Base-by-base conservation (phyloP, 495 filamentous ascomycete species). In the Talaromyces thailandensis region DNA sequence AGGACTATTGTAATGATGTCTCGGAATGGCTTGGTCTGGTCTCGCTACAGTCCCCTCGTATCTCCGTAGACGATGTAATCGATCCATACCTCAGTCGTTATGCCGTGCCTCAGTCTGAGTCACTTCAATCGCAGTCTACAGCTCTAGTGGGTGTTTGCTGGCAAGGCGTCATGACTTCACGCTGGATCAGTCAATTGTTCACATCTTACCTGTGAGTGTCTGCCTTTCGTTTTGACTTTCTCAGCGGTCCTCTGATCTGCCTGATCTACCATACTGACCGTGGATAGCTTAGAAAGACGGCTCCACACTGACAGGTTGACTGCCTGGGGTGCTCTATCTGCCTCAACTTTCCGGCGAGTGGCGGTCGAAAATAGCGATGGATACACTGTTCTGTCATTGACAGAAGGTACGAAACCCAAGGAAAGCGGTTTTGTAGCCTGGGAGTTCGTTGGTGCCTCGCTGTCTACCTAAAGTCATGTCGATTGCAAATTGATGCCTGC, bases 31-130 rank as follows among this genome's bases (percentile, higher is more conserved):
- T 97, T 2, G 87, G 87, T 25, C 77, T 98, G 59, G 75, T 89
- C 11, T 79, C 83, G 12, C 81, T 93, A 2, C 70, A 80, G 14
- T 95, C 92, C 24, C 86, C 89, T n/a, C 84, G 92, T 28, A 71
- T 97, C 6, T 71, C 73, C 16, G 73, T 71, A 12, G 72, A 75
- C n/a, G 91, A 96, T 70, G 73, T 76, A 16, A 82, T 96, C 53
- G 91, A 98, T 70, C 79, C 91, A 0, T 93, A 88, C 67, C 77
- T 98, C 12, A 86, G 86, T 60, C 85, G 88, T n/a, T 98, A 97
- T 70, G 69, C 75, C n/a, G 78, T 87, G 6, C 89, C 88, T 14
- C 76, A 77, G 0, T 67, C 70, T 3, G 72, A 74, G 18, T 63
- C 67, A 14, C 51, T 58, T 4, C 60, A 59, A 6, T 7, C 64